phyloP scores from a whole-genome alignment of 257 asterid genomes.

The Forsythia suspensa region DNA sequence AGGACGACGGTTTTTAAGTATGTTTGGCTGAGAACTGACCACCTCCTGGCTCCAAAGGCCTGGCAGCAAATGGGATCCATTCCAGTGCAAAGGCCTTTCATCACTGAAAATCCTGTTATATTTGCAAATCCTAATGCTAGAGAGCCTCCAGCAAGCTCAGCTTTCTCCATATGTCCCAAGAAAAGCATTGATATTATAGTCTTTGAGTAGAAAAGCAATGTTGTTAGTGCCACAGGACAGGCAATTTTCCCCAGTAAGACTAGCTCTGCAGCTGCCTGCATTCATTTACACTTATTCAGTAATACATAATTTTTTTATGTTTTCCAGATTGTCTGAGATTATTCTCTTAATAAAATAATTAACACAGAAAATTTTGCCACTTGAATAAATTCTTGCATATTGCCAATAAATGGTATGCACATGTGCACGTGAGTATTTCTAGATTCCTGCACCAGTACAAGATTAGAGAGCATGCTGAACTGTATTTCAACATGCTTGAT shows the following conservation, averaged over 20 bases:
- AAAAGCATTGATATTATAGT: conserved; percentile 79
- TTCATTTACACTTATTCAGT: not conserved
- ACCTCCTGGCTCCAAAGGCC: conserved; percentile 72
- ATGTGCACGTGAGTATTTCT: too few relatives aligned
- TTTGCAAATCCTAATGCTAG: conserved; percentile 79
- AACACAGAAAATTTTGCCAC: too few relatives aligned
- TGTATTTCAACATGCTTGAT: too few relatives aligned
- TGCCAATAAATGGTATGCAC: too few relatives aligned
- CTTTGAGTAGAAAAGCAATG: conserved; percentile 63
- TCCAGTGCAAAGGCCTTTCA: conserved; percentile 76
- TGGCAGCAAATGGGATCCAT: conserved; percentile 92
- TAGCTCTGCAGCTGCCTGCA: conserved; percentile 58
- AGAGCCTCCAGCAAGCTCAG: conserved; percentile 80
- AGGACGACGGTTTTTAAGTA: conserved; percentile 62
- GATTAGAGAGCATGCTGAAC: too few relatives aligned
- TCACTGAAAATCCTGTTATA: conserved; percentile 72
- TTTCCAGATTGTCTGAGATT: not conserved
- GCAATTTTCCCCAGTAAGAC: conserved; percentile 47
- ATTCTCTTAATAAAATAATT: too few relatives aligned
- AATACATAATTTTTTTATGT: not conserved
- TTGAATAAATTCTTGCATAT: too few relatives aligned
- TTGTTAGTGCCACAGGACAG: conserved; percentile 73
- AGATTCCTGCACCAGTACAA: too few relatives aligned
- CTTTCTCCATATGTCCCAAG: conserved; percentile 77
- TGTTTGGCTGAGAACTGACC: conserved; percentile 59